Conservation (phyloP, 2,329 filamentous ascomycete species). For the Aspergillus unguis region DNA sequence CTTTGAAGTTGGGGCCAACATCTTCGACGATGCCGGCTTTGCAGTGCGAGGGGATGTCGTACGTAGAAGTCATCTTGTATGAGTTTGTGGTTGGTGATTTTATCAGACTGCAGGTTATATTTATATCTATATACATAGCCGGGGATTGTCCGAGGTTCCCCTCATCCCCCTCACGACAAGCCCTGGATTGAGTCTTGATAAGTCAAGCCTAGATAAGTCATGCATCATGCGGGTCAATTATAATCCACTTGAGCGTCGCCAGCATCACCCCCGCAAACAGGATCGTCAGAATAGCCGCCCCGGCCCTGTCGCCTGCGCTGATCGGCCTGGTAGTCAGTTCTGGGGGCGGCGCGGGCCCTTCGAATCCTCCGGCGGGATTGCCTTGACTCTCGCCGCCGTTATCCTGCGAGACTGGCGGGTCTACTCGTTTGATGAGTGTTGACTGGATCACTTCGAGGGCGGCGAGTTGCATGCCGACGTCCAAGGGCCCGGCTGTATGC, state of each 20-base stretch:
- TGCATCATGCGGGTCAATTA: constrained; percentile 20
- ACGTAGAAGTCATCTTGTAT: neutral
- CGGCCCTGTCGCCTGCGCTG: constrained; percentile 38
- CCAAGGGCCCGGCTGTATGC: constrained; percentile 33
- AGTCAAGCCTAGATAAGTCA: neutral
- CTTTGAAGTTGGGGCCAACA: constrained; percentile 48
- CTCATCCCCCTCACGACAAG: neutral
- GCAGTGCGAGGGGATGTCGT: constrained; percentile 46
- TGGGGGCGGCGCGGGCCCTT: constrained; percentile 9
- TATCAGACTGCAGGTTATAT: too few species aligned
- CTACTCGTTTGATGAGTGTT: constrained; percentile 29
- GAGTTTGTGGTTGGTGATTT: too few species aligned
- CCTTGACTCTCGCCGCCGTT: constrained; percentile 34
- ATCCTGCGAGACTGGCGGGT: constrained; percentile 29
- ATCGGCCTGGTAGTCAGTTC: constrained; percentile 20
- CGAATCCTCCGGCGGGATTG: constrained; percentile 28
- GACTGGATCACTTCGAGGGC: constrained; percentile 35
- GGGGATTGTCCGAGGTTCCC: constrained; percentile 2
- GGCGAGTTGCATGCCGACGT: constrained; percentile 43
- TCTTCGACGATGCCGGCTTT: constrained; percentile 52
- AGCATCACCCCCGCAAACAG: constrained; percentile 34
- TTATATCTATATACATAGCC: neutral
- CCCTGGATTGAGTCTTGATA: neutral
- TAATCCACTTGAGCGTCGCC: constrained; percentile 37
- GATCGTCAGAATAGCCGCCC: constrained; percentile 43